Conservation (phyloP, 1,284 basidiomycete species). For the Sanghuangporus sanghuang region DNA sequence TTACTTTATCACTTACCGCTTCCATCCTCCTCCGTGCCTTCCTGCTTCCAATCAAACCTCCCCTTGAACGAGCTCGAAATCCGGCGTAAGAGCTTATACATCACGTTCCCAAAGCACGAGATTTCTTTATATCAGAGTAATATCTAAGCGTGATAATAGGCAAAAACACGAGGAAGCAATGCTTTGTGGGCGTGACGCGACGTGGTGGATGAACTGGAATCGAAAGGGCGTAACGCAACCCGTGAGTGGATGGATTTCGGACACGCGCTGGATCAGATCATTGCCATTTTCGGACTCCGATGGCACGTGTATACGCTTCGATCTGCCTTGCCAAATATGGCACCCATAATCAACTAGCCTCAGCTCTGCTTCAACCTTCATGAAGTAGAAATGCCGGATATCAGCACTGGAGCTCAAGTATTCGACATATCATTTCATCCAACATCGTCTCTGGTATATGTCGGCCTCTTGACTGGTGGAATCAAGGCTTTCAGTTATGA, state of each 20-base stretch:
- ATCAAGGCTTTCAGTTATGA: conserved; percentile 78
- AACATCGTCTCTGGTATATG: conserved; percentile 59
- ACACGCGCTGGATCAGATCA: neutral
- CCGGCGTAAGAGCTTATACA: conserved; percentile 67
- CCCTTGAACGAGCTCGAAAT: conserved; percentile 67
- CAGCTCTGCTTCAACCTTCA: neutral
- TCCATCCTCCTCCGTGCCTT: conserved; percentile 65
- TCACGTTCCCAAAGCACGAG: conserved; percentile 23
- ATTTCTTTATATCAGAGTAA: neutral
- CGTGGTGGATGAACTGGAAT: neutral
- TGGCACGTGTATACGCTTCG: neutral
- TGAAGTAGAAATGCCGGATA: conserved; percentile 58
- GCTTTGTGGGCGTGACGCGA: neutral
- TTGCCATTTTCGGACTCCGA: too few relatives aligned
- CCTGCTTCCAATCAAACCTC: conserved; percentile 66
- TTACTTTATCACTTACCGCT: conserved; percentile 49
- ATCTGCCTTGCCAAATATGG: neutral
- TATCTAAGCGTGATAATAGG: neutral
- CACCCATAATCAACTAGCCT: neutral
- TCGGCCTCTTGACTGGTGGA: conserved; percentile 78
- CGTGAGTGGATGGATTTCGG: neutral
- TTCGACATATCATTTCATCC: conserved; percentile 92
- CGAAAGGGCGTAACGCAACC: neutral
- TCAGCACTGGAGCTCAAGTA: conserved; percentile 70
- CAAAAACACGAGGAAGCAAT: neutral